Percentiles rank a stretch among this genome's conserved stretches.
Evolutionary conservation across 2,329 filamentous ascomycete genomes (phyloP).

Genomic region (Penicillium decumbens): DNA sequence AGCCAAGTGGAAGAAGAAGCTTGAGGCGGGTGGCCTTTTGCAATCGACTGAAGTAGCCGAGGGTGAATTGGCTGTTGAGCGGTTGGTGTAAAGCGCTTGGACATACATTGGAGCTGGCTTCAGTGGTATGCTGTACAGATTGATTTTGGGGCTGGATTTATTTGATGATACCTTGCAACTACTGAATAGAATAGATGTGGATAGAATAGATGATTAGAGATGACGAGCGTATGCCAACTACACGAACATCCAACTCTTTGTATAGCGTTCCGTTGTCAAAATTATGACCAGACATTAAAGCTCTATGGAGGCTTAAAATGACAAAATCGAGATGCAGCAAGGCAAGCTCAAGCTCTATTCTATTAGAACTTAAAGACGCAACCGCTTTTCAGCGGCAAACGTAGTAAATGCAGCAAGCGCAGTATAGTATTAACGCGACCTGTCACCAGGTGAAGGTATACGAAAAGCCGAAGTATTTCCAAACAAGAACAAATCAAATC

Average conservation of each 20-base stretch:
- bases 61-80: conserved; percentile 33
- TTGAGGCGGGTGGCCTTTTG: conserved; percentile 40
- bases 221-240: neutral
- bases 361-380: conserved; percentile 1
- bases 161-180: conserved; percentile 7
- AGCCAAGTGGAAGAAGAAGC: conserved; percentile 47
- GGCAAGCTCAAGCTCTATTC: conserved; percentile 2
- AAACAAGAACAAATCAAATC: conserved; percentile 5
- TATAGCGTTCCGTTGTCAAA: neutral
- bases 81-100: conserved; percentile 26
- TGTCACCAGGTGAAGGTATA: neutral
- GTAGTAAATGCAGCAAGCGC: conserved; percentile 7
- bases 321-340: neutral
- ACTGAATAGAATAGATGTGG: neutral
- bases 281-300: neutral
- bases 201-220: conserved; percentile 3
- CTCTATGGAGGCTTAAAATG: neutral
- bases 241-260: neutral
- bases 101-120: neutral
- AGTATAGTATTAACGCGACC: conserved; percentile 2
- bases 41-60: conserved; percentile 20
- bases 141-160: conserved; percentile 1
- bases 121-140: conserved; percentile 2
- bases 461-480: conserved; percentile 1
- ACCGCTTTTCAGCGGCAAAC: neutral